Percentiles rank a stretch among this genome's conserved stretches.
These are phyloP conservation scores for Ustilago bromivora DNA, from an alignment of 1,284 basidiomycete species.

Conservation along the genomic window DNA sequence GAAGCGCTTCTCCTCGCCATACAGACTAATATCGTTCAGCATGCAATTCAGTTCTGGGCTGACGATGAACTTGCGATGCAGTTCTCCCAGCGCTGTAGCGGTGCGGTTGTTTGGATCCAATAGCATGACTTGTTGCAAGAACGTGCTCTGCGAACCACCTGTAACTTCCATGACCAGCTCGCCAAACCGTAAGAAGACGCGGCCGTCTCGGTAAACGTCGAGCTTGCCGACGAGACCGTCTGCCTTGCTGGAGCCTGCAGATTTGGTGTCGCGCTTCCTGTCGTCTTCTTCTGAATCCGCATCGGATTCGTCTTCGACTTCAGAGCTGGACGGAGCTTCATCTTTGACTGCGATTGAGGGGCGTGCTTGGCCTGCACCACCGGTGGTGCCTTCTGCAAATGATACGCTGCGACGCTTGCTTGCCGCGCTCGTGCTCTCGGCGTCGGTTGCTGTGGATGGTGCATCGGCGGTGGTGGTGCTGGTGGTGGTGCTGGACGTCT, in stretches of 20 bases:
- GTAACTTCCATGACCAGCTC: conserved; percentile 72
- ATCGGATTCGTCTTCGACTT: conserved; percentile 22
- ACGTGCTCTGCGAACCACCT: conserved; percentile 85
- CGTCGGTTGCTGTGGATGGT: not conserved
- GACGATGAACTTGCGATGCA: conserved; percentile 85
- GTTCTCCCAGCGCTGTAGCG: conserved; percentile 82
- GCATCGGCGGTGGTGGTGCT: conserved; percentile 2
- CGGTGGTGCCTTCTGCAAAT: conserved; percentile 59
- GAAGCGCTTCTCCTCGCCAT: conserved; percentile 30
- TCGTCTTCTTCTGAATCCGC: conserved; percentile 27
- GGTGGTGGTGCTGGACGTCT: conserved; percentile 1
- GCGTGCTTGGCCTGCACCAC: conserved; percentile 40
- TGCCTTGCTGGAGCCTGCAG: not conserved
- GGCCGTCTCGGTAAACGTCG: conserved; percentile 62
- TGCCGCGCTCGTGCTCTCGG: not conserved
- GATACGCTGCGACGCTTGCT: conserved; percentile 51
- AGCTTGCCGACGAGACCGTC: conserved; percentile 65
- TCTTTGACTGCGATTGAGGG: conserved; percentile 14
- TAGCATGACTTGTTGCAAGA: conserved; percentile 87
- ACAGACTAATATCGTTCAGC: conserved; percentile 73
- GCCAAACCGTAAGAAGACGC: conserved; percentile 61
- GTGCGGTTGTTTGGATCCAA: conserved; percentile 76
- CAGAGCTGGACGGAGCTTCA: conserved; percentile 17
- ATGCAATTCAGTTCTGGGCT: conserved; percentile 86
- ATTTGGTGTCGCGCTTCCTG: conserved; percentile 28